Evolutionary conservation across 2,329 filamentous ascomycete genomes (phyloP), one percentile per base, ranked within the genome.

Genomic region (Neobulgaria alba): DNA sequence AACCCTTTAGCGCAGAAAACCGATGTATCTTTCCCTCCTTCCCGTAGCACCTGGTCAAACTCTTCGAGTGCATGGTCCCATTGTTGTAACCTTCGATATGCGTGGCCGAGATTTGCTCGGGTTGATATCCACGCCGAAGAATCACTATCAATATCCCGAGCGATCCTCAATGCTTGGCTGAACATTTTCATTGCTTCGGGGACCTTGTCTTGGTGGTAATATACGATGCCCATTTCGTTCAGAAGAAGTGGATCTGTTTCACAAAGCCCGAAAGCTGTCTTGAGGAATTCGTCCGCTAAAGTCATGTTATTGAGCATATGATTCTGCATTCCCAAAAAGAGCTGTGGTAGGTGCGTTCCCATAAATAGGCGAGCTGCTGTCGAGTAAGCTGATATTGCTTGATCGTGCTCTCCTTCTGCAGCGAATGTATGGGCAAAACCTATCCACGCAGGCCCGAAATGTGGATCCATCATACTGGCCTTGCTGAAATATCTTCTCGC

Each of bases 371-470:
- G 76, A 2, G 90, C 90, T 1, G 92, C 92, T 1, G 92, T 98
- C 20, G 86, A 94, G 65, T 98, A 98, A 0, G 93, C 92, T 7
- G 89, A 93, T 48, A 98, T 95, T 35, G 92, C 92, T 65, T 98
- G 92, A 61, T 98, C 92, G 61, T 96, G 89, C 63, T 98, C 92
- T 38, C 92, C 92, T 61, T 98, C 92, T 9, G 88, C 89, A 1
- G 92, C 92, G 60, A 98, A 98, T 0, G 92, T 98, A 61, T 98
- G 93, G 1, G 92, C 92, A 58, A 98, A 98, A 1, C 93, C 92
- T 50, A 98, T 96, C 92, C 92, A 98, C 3, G 92, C 92, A 1
- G 92, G 86, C 0, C 90, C 90, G 55, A 95, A 98, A 65, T 96
- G 90, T 5, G 90, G 85, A 58, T 98, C 89, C 81, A 98, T 90